These are phyloP conservation scores for Dendrobium huoshanense DNA, from an alignment of 106 monocot species.

Conservation along the genomic window DNA sequence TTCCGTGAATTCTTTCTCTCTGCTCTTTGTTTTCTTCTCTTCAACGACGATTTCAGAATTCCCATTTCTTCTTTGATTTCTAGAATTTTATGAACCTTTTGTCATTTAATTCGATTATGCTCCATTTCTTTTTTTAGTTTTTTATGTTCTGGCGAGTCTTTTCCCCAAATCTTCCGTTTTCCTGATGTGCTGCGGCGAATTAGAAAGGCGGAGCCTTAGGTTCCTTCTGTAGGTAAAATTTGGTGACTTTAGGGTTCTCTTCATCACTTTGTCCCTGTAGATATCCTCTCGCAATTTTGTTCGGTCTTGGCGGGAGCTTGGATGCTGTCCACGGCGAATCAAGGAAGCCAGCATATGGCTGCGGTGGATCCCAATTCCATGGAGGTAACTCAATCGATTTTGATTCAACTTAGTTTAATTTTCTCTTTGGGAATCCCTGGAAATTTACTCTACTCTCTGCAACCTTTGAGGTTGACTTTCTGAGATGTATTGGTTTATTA, in stretches of 20 bases:
- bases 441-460: background rate
- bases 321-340: background rate
- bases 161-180: background rate
- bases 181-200: background rate
- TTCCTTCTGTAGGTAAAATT: no score
- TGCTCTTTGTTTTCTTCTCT: background rate
- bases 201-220: no score
- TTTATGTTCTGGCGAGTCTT: slow-evolving; percentile 1
- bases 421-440: background rate
- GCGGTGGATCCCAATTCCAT: background rate
- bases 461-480: background rate
- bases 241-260: background rate
- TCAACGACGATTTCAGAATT: background rate
- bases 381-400: background rate
- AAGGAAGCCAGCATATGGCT: background rate
- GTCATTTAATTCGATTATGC: background rate
- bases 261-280: background rate
- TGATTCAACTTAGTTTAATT: background rate
- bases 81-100: slow-evolving; percentile 3
- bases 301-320: background rate
- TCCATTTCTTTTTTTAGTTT: background rate
- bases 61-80: background rate
- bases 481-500: background rate
- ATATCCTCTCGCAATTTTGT: background rate
- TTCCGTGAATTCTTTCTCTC: background rate